These are phyloP conservation scores for Zasmidium cellare DNA, from an alignment of 2,329 filamentous ascomycete species.

Conservation along the genomic window DNA sequence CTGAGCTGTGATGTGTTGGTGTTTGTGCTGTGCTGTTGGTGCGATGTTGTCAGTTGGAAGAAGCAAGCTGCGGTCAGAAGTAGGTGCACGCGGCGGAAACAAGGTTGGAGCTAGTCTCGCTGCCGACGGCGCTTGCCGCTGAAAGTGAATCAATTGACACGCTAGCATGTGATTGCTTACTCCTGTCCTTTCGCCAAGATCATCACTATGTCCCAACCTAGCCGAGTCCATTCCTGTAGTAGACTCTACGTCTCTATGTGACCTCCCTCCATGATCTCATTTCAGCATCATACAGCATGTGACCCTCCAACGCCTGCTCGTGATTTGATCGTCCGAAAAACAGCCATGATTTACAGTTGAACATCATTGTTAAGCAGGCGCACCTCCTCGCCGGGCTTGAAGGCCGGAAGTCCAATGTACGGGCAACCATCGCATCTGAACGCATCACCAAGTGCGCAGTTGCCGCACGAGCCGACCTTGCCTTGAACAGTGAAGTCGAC, in stretches of 20 bases:
- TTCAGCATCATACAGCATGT: background rate
- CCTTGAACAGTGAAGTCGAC: conserved; percentile 97
- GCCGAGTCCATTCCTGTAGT: background rate
- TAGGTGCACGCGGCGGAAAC: background rate
- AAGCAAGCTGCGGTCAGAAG: background rate
- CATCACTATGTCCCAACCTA: background rate
- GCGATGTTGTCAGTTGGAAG: background rate
- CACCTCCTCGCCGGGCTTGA: conserved; percentile 96
- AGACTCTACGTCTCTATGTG: background rate
- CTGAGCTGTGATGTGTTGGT: background rate
- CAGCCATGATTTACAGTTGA: conserved; percentile 62
- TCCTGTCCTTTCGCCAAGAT: background rate
- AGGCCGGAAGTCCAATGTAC: conserved; percentile 88
- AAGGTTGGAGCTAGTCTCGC: too few relatives aligned
- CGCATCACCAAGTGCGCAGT: conserved; percentile 90
- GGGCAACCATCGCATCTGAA: conserved; percentile 67
- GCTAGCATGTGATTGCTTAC: background rate
- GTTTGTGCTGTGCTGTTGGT: background rate
- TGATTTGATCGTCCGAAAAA: background rate
- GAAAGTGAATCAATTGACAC: background rate
- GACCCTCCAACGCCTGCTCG: background rate
- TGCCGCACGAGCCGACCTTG: conserved; percentile 92
- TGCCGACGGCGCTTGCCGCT: background rate
- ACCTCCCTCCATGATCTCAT: background rate
- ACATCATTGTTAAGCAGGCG: conserved; percentile 80